phyloP scores from a whole-genome alignment of 169 alveolate species.

The Plasmodium gaboni region DNA sequence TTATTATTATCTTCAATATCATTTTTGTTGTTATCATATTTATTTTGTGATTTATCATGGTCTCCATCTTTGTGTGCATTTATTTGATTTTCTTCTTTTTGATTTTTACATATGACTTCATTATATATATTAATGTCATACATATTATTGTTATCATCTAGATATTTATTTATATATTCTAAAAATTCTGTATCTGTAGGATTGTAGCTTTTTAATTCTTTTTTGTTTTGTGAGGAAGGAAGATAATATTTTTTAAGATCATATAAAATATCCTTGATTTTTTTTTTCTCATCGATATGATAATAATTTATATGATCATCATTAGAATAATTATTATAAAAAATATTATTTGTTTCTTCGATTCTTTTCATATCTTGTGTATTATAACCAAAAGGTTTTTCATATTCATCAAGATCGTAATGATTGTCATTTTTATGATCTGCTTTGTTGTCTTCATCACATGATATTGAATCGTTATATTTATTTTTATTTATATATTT shows the following conservation, averaged over 20 bases:
- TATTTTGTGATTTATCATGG: neutral
- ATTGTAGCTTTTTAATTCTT: slow-evolving; percentile 7
- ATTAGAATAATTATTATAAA: slow-evolving; percentile 26
- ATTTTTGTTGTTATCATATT: neutral
- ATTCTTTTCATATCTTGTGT: slow-evolving; percentile 25
- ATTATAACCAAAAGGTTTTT: slow-evolving; percentile 22
- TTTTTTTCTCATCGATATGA: slow-evolving; percentile 16
- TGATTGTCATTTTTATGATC: slow-evolving; percentile 4
- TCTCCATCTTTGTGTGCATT: neutral
- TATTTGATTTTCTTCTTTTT: neutral
- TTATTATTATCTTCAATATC: too few relatives aligned
- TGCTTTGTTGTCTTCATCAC: neutral
- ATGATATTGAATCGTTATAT: neutral
- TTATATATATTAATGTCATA: slow-evolving; percentile 37
- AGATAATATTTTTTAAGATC: slow-evolving; percentile 47
- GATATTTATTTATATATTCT: slow-evolving; percentile 51
- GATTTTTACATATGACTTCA: slow-evolving; percentile 33
- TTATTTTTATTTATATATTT: neutral
- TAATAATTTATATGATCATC: slow-evolving; percentile 11
- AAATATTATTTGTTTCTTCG: slow-evolving; percentile 52
- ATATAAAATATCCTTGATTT: slow-evolving; percentile 17
- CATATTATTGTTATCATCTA: slow-evolving; percentile 25
- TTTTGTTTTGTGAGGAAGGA: slow-evolving; percentile 10
- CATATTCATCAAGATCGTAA: slow-evolving; percentile 11
- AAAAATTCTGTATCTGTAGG: slow-evolving; percentile 24